Percentiles rank a stretch among this genome's conserved stretches.
These are phyloP conservation scores for Alternaria incomplexa DNA, from an alignment of 2,329 filamentous ascomycete species.

Conservation along the genomic window DNA sequence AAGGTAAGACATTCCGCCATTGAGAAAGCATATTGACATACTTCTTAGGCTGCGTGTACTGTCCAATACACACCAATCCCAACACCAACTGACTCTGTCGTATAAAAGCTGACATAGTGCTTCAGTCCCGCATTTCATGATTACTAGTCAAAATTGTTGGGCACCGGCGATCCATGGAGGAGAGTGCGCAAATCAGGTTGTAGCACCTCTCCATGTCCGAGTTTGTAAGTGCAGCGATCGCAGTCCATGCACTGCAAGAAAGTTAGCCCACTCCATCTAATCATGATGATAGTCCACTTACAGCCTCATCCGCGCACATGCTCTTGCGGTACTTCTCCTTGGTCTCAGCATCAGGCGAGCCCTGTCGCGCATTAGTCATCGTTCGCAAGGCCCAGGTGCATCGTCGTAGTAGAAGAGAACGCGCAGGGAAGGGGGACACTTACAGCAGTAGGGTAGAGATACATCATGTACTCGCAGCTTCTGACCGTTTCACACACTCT, in stretches of 20 bases:
- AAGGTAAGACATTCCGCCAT: not conserved
- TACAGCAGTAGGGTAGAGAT: not conserved
- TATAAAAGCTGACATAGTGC: not conserved
- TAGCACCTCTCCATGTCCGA: not conserved
- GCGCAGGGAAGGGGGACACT: not conserved
- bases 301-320: constrained; percentile 6
- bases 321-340: not conserved
- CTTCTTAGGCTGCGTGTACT: not conserved
- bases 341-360: not conserved
- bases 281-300: not conserved
- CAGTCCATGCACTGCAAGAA: constrained; percentile 7
- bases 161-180: not conserved
- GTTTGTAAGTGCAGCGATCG: constrained; percentile 8
- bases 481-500: not conserved
- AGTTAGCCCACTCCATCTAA: not conserved
- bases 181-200: constrained; percentile 4
- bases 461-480: not conserved
- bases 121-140: not conserved
- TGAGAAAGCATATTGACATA: not conserved
- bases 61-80: not conserved
- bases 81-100: not conserved
- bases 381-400: not conserved
- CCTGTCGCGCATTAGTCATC: not conserved
- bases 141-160: not conserved
- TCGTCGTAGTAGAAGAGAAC: not conserved